Conservation (phyloP, 345 rosid species). For the Acer saccharum region DNA sequence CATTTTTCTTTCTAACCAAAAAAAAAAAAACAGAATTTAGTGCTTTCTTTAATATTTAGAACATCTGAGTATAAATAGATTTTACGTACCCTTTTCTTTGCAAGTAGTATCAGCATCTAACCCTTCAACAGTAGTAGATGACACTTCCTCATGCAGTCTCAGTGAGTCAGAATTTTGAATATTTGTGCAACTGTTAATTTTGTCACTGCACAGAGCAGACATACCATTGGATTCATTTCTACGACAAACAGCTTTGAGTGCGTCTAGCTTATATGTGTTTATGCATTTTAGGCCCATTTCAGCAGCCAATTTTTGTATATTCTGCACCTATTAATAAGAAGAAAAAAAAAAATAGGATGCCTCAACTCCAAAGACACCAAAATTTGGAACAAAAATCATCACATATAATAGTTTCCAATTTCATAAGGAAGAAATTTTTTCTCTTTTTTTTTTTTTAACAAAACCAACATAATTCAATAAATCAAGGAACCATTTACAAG, state of each 20-base stretch:
- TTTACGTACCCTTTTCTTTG: slow-evolving; percentile 44
- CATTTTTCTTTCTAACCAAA: neutral
- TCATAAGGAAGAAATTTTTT: neutral
- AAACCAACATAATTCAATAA: too few relatives aligned
- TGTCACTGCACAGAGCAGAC: slow-evolving; percentile 24
- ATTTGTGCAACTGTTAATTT: slow-evolving; percentile 22
- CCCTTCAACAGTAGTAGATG: slow-evolving; percentile 33
- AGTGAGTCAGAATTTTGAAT: slow-evolving; percentile 34
- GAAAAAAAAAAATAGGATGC: slow-evolving; percentile 1
- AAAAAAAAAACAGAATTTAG: neutral
- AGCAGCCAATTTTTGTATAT: slow-evolving; percentile 75
- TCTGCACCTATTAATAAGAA: slow-evolving; percentile 53
- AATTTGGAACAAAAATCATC: neutral
- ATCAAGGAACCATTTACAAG: too few relatives aligned
- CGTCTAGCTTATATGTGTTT: slow-evolving; percentile 78
- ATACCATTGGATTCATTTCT: slow-evolving; percentile 38
- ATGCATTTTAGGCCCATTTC: slow-evolving; percentile 90
- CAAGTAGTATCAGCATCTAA: slow-evolving; percentile 30
- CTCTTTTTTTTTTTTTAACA: too few relatives aligned
- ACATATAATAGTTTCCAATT: neutral
- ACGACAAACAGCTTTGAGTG: slow-evolving; percentile 79
- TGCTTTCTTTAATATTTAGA: neutral
- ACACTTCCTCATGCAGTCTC: slow-evolving; percentile 28
- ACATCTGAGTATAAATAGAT: neutral
- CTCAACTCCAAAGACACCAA: neutral